Evolutionary conservation across 768 basidiomycete genomes (phyloP), one percentile per base, ranked within the genome.

Genomic region (Podaxis rugospora): DNA sequence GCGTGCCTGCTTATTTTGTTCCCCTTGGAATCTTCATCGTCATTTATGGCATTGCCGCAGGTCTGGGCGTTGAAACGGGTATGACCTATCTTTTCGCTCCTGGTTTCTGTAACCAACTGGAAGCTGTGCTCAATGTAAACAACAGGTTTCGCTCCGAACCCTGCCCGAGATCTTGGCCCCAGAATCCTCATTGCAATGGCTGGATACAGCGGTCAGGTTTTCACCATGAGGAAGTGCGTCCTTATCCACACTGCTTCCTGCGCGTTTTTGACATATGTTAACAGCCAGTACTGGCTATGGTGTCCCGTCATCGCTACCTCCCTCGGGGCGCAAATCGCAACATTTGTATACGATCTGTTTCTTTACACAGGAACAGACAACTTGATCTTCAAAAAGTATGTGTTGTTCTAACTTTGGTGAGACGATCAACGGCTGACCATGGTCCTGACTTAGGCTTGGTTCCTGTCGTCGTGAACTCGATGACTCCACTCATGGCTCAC

Each of bases 211-310:
- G 71, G 59, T 35, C 64, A 66, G n/a, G 78, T 80, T 10, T 78
- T 65, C 62, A 72, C 69, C n/a, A 75, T 70, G 62, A 67, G 75
- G 63, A 69, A 72, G 75, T 81, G 71, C 50, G 82, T 69, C 16
- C 4, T 32, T 4, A n/a, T 56, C 35, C 21, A 14, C 13, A 5
- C 23, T 5, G n/a, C 23, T 42, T 11, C 9, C 21, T 1, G 14
- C 14, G 40, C 13, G 28, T 50, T 35, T 46, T 27, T 57, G 3
- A 58, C 44, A 18, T 35, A 32, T 28, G 18, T 47, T 5, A 66
- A 42, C 70, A 81, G 78, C 63, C 87, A 90, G 64, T 90, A 88
- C 68, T 89, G 87, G 88, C 58, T 90, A n/a, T 90, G 87, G 88
- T 83, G 82, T 63, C 80, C 86, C 16, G 61, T 87, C 21, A 70